These are phyloP conservation scores for Epithele typhae DNA, from an alignment of 768 basidiomycete species.

Conservation along the genomic window DNA sequence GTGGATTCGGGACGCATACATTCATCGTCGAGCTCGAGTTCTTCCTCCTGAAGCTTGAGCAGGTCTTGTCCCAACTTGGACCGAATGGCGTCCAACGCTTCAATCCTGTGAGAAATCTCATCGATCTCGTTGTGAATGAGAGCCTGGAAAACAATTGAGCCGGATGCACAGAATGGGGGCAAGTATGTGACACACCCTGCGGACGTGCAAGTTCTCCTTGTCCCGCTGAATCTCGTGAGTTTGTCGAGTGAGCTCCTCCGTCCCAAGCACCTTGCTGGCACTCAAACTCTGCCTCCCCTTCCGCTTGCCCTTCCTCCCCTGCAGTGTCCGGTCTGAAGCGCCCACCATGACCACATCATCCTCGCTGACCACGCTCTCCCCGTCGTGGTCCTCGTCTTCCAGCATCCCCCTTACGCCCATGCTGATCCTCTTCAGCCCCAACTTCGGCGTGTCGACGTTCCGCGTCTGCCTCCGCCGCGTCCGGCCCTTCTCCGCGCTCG, in stretches of 20 bases:
- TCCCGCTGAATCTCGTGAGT: constrained; percentile 83
- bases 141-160: constrained; percentile 42
- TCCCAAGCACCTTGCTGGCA: constrained; percentile 66
- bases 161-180: constrained; percentile 6
- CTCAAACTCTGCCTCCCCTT: constrained; percentile 64
- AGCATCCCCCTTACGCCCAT: constrained; percentile 75
- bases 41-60: constrained; percentile 88
- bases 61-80: constrained; percentile 78
- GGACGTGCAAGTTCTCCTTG: constrained; percentile 89
- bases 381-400: constrained; percentile 44
- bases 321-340: constrained; percentile 10
- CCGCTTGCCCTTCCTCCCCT: constrained; percentile 35
- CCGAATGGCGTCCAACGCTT: constrained; percentile 75
- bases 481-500: constrained; percentile 78
- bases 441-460: constrained; percentile 67
- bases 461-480: constrained; percentile 74
- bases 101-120: constrained; percentile 89
- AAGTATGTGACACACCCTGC: constrained; percentile 54
- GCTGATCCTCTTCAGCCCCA: constrained; percentile 79
- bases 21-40: constrained; percentile 95
- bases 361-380: constrained; percentile 64
- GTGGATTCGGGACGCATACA: constrained; percentile 44
- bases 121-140: constrained; percentile 82
- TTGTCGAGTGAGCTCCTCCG: constrained; percentile 82
- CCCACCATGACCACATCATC: constrained; percentile 68